phyloP scores from a whole-genome alignment of 306 rosid genomes.

The Vigna hirtella region DNA sequence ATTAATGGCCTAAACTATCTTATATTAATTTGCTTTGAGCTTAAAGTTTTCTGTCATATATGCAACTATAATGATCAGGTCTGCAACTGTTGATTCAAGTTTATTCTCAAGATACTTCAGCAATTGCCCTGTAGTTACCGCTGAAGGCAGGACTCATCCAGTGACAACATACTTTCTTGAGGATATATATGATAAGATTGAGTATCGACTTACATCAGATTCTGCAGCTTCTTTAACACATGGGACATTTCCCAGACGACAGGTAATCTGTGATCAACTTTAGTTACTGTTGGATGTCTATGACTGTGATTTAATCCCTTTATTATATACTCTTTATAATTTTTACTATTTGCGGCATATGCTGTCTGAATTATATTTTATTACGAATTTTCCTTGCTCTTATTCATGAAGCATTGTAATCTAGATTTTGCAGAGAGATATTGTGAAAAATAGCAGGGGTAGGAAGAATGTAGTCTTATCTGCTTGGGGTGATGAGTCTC shows the following conservation, averaged over 20 bases:
- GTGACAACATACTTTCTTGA: conserved; percentile 87
- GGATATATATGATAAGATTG: conserved; percentile 81
- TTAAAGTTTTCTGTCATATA: conserved; percentile 20
- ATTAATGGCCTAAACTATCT: conserved; percentile 9
- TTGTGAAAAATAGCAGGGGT: conserved; percentile 75
- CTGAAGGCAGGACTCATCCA: conserved; percentile 92
- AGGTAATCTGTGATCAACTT: conserved; percentile 52
- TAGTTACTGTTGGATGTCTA: conserved; percentile 26
- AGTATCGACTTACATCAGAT: conserved; percentile 82
- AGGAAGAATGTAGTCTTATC: conserved; percentile 90
- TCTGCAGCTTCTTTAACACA: conserved; percentile 73
- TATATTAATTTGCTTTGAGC: conserved; percentile 27
- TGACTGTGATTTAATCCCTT: conserved; percentile 19
- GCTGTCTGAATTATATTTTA: conserved; percentile 14
- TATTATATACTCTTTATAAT: background rate
- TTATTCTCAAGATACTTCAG: conserved; percentile 88
- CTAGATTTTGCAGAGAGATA: conserved; percentile 63
- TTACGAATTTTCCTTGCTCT: conserved; percentile 7
- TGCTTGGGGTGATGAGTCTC: conserved; percentile 90
- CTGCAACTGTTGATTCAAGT: conserved; percentile 96
- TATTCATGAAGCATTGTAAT: conserved; percentile 46
- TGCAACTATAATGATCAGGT: conserved; percentile 59
- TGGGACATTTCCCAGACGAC: conserved; percentile 59
- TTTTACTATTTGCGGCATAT: conserved; percentile 10
- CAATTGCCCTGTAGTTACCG: conserved; percentile 89